Conservation (phyloP, 352 stramenopile genomes). For the Albugo candida region DNA sequence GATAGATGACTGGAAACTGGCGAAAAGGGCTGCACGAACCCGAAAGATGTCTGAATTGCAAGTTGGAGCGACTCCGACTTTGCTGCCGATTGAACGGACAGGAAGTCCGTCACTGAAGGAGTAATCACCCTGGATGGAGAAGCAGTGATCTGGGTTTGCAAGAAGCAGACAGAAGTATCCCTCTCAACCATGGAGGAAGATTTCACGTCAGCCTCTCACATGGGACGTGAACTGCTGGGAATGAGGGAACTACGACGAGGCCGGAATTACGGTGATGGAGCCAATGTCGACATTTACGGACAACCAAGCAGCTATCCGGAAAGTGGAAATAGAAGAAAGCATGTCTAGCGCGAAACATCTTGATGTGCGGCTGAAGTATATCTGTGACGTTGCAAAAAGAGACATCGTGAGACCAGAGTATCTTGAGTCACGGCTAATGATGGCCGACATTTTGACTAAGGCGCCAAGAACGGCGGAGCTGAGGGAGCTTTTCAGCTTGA, state of each 20-base stretch:
- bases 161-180: constrained; percentile 7
- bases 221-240: constrained; percentile 1
- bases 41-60: constrained; percentile 5
- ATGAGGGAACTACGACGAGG: constrained; percentile 5
- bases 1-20: constrained; percentile 2
- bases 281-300: constrained; percentile 4
- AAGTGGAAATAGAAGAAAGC: constrained; percentile 5
- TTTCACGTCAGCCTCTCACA: constrained; percentile 4
- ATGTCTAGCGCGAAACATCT: constrained; percentile 5
- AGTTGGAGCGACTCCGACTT: not conserved
- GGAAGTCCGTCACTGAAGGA: constrained; percentile 10
- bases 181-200: constrained; percentile 12
- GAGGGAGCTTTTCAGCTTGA: not conserved
- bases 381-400: constrained; percentile 2
- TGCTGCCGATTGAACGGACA: constrained; percentile 5
- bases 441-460: constrained; percentile 9
- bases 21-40: constrained; percentile 9
- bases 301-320: constrained; percentile 5
- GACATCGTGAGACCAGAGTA: constrained; percentile 1
- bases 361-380: constrained; percentile 6
- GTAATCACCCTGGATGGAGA: constrained; percentile 8
- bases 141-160: not conserved
- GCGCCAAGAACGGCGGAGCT: not conserved
- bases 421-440: constrained; percentile 2
- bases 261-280: not conserved